These are phyloP conservation scores for Arachis stenosperma DNA, from an alignment of 306 rosid genomes.

Conservation along the genomic window DNA sequence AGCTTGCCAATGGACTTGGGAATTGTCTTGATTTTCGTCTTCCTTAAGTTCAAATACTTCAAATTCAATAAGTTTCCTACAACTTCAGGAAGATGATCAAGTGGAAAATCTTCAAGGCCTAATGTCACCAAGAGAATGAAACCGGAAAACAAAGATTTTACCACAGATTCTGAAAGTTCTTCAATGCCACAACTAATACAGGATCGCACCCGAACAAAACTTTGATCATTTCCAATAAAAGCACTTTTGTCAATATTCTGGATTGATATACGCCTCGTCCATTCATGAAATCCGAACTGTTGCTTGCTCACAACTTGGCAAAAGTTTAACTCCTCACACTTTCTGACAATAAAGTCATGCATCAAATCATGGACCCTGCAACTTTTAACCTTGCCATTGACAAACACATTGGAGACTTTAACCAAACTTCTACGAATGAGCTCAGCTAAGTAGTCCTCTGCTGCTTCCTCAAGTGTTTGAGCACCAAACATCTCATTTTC, in stretches of 20 bases:
- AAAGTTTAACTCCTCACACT: background rate
- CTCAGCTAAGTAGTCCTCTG: conserved; percentile 20
- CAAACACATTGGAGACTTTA: background rate
- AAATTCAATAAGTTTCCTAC: conserved; percentile 4
- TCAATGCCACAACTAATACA: background rate
- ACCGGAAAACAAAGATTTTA: background rate
- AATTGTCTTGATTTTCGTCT: background rate
- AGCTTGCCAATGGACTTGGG: conserved; percentile 21
- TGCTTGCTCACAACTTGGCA: background rate
- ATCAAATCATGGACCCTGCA: conserved; percentile 1
- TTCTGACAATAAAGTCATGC: background rate
- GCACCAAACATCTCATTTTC: background rate
- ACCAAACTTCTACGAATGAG: background rate
- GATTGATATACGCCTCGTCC: conserved; percentile 20
- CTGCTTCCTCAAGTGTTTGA: background rate
- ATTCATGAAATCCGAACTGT: background rate
- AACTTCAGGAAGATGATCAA: background rate
- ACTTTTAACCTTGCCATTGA: background rate
- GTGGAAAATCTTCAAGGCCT: conserved; percentile 17
- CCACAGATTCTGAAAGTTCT: background rate
- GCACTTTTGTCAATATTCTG: background rate
- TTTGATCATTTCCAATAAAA: background rate
- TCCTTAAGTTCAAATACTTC: conserved; percentile 29
- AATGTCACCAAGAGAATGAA: conserved; percentile 25
- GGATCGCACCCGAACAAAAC: background rate